Evolutionary conservation across 1,284 basidiomycete genomes (phyloP).

Genomic region (Singerocomus inundabilis): DNA sequence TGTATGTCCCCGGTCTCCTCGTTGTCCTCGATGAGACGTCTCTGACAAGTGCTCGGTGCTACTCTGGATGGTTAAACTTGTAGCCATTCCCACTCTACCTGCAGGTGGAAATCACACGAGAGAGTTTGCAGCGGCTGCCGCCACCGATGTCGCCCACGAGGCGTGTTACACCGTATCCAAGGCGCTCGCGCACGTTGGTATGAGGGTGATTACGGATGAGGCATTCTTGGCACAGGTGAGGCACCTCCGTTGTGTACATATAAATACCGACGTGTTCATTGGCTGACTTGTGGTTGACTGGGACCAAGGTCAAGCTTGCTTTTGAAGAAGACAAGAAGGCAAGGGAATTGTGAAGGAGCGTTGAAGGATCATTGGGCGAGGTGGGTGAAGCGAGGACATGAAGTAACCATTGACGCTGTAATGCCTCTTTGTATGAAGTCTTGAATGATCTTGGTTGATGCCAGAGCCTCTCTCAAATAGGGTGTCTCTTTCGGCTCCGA

Average conservation of each 20-base stretch:
- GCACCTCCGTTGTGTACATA: background rate
- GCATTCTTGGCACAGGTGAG: conserved; percentile 27
- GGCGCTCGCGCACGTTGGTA: conserved; percentile 56
- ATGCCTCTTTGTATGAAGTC: background rate
- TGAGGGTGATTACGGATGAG: conserved; percentile 56
- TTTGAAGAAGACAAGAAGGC: conserved; percentile 29
- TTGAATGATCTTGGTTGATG: too few relatives aligned
- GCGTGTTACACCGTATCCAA: conserved; percentile 56
- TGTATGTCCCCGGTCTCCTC: conserved; percentile 29
- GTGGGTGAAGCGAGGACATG: too few relatives aligned
- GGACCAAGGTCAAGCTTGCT: conserved; percentile 25
- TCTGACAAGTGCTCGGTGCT: background rate
- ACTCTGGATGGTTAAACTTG: background rate
- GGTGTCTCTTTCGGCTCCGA: background rate
- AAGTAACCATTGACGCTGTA: too few relatives aligned
- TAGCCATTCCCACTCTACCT: conserved; percentile 53
- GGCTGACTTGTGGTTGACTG: background rate
- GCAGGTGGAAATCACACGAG: conserved; percentile 66
- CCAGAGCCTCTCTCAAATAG: too few relatives aligned
- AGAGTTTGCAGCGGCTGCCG: conserved; percentile 54
- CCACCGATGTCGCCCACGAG: conserved; percentile 53
- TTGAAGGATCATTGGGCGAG: too few relatives aligned
- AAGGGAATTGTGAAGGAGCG: conserved; percentile 6
- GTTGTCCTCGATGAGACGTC: background rate
- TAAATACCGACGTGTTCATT: background rate